Base-by-base conservation (phyloP, 192 early-diverging fungal species). In the Spinellus fusiger region DNA sequence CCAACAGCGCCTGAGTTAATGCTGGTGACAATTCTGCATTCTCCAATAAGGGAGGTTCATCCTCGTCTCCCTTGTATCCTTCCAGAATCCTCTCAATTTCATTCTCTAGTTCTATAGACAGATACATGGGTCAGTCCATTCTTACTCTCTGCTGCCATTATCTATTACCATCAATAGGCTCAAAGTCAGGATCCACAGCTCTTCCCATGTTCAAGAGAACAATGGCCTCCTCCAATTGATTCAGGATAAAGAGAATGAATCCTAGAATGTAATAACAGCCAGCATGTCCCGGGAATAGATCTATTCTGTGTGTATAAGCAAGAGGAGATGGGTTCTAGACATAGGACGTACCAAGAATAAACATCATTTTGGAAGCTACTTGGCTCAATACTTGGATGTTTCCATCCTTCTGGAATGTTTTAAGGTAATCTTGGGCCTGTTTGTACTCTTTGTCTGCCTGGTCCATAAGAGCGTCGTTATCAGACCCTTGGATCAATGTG, bases 181-280 rank as follows among this genome's bases (percentile, higher is more conserved):
- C 79, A 55, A 78, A 78, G 31, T 68, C 64, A 35, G 74, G 71
- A 61, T 81, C 79, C 0, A 76, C 76, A 56, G 73, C 69, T 52
- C 74, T 70, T 44, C 76, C 79, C 57, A 81, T 77, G 51, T 78
- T 74, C 5, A 81, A 57, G 7, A 81, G 33, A 20, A 75, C 68
- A 16, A 78, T 64, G 1, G 79, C 76, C 37, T 78, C 79, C 59
- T 81, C 79, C 1, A 81, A 59, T 23, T 74, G 69, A 33, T 81
- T 81, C 23, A 81, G 49, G 1, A 81, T 74, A 54, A 74, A 81
- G 4, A 78, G 62, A 26, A 77, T 71, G 46, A 81, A 81, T 28
- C 64, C 79, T 6, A 81, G 62, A 32, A 81, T 57, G 58, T 81
- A 74, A 64, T 81, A 81, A 56, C 76, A 78, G 22, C 76, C 79